Evolutionary conservation across 148 eudicot genomes (phyloP).

Genomic region (Vaccinium vitisidaea): DNA sequence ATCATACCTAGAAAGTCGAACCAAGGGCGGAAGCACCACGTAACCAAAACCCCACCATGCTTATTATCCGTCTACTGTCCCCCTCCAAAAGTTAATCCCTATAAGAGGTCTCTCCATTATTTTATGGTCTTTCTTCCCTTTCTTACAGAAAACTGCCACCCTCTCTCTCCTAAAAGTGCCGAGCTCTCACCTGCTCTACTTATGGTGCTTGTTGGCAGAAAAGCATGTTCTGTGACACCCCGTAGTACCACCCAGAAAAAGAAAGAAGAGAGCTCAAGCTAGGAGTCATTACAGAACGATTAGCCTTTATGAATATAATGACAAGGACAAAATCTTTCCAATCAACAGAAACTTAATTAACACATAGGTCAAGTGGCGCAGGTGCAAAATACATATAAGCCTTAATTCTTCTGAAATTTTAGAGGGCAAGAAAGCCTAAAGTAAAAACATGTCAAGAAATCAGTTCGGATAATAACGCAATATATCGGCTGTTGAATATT

Average conservation of each 20-base stretch:
- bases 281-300: neutral
- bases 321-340: neutral
- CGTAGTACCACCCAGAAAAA: too few relatives aligned
- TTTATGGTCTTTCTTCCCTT: neutral
- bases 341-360: neutral
- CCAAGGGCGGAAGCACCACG: neutral
- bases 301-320: neutral
- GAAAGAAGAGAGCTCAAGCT: too few relatives aligned
- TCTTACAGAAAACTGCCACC: neutral
- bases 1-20: neutral
- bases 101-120: neutral
- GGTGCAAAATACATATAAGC: neutral
- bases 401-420: neutral
- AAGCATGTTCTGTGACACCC: neutral
- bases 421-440: neutral
- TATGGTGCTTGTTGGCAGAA: neutral
- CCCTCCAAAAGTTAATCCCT: neutral
- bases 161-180: neutral
- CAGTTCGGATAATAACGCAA: neutral
- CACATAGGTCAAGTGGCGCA: neutral
- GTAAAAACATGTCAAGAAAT: neutral
- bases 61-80: neutral
- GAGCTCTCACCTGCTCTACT: neutral
- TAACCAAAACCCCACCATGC: neutral
- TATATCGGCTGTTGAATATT: neutral